Percentiles rank a stretch among this genome's conserved stretches.
phyloP scores from a whole-genome alignment of 2,329 filamentous ascomycete genomes.

The Onygenales sp. region DNA sequence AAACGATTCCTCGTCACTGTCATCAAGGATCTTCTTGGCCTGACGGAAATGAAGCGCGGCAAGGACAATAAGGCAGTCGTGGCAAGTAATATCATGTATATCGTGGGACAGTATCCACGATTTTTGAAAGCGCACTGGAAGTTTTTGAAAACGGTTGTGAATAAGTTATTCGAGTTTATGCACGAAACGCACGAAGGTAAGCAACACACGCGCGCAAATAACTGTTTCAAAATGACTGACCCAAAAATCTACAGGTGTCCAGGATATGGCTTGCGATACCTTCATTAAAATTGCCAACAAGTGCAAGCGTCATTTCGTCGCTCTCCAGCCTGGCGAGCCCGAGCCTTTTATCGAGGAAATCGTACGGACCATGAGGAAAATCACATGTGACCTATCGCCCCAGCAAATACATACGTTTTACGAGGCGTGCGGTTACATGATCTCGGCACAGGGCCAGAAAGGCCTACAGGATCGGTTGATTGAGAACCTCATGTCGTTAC shows the following conservation, averaged over 20 bases:
- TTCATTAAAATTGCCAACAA: constrained; percentile 99
- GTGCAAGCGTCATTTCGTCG: constrained; percentile 94
- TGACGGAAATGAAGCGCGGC: constrained; percentile 98
- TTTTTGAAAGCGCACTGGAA: constrained; percentile 99
- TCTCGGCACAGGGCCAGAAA: constrained; percentile 93
- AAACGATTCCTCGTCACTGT: constrained; percentile 97
- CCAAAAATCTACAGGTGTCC: constrained; percentile 57
- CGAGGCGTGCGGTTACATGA: constrained; percentile 98
- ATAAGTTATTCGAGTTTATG: constrained; percentile 99
- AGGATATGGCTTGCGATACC: constrained; percentile 99
- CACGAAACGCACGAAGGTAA: constrained; percentile 94
- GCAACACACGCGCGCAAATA: background rate
- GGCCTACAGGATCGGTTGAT: constrained; percentile 86
- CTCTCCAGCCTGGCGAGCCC: constrained; percentile 82
- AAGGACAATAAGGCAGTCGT: constrained; percentile 99
- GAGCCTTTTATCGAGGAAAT: constrained; percentile 99
- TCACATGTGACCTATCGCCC: constrained; percentile 87
- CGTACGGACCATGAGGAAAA: constrained; percentile 88
- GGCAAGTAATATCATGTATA: constrained; percentile 99
- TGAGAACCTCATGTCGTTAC: constrained; percentile 82
- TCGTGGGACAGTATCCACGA: constrained; percentile 95
- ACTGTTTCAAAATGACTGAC: background rate
- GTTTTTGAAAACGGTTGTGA: constrained; percentile 98
- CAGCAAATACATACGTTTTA: constrained; percentile 99
- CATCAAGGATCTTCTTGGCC: constrained; percentile 91